Base-by-base conservation (phyloP, 768 basidiomycete species). In the Trametes elegans region DNA sequence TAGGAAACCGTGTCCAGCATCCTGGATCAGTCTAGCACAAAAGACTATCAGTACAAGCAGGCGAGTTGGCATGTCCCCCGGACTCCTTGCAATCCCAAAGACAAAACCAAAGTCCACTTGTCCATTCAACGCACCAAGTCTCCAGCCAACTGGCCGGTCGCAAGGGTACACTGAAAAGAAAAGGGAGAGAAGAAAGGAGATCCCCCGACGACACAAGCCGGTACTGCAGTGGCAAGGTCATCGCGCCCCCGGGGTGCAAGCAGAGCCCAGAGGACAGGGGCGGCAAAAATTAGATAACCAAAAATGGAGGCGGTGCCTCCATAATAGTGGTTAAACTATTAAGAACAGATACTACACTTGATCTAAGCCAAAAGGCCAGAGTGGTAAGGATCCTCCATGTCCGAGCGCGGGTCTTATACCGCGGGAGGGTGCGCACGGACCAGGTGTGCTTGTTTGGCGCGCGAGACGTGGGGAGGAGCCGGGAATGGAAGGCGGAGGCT, bases 341-440 rank as follows among this genome's bases (percentile, higher is more conserved):
- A 80, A 82, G 79, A 82, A 83, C 81, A 83, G 82, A 83, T 83
- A 83, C 82, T 83, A 83, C 82, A 83, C 82, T 83, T 83, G 82
- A 83, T 83, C 82, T 82, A 82, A 83, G 81, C 82, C 81, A 82
- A 80, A 78, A 80, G 79, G 80, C 80, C 79, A 75, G 74, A 76
- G 74, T 75, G 74, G 74, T 75, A 66, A 70, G 65, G 68, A 66
- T 34, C 40, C 62, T 10, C 8, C n/a, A 49, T 39, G 57, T 49
- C 41, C n/a, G 40, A 18, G 19, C 14, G 4, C 16, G 40, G 57
- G 0, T 26, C 53, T 53, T 58, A 53, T 58, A 58, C 32, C 1
- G 10, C 2, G 23, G 7, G 36, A 1, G 16, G 2, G n/a, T 31
- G 57, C 51, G 57, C 57, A 58, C 57, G 57, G 57, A 58, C 57